Evolutionary conservation across 2,329 filamentous ascomycete species (phyloP).

Genomic region (Xylariaceae sp.): DNA sequence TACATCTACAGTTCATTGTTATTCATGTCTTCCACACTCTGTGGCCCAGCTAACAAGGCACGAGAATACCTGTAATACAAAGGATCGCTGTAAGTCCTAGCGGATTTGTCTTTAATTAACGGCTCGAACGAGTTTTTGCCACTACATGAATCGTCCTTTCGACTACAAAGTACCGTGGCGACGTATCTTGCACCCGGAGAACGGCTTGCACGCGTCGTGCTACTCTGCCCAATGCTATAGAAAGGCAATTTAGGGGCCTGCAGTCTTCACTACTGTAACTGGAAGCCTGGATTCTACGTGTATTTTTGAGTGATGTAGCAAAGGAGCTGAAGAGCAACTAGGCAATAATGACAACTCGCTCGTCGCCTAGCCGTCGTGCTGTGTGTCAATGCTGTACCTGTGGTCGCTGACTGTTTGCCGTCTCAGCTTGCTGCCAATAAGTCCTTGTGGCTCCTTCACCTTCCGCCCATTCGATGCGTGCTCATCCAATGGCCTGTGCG

Average conservation of each 20-base stretch:
- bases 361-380: conserved; percentile 11
- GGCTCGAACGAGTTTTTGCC: not conserved
- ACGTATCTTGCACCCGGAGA: no score
- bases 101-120: not conserved
- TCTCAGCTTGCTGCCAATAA: conserved; percentile 28
- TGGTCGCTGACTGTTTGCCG: conserved; percentile 29
- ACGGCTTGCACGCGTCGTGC: no score
- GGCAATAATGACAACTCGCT: not conserved
- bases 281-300: not conserved
- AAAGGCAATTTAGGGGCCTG: not conserved
- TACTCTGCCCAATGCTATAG: not conserved
- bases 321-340: conserved; percentile 13
- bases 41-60: conserved; percentile 11
- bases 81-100: conserved; percentile 4
- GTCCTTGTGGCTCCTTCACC: conserved; percentile 27
- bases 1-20: conserved; percentile 11
- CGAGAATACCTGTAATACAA: not conserved
- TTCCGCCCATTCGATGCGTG: conserved; percentile 18
- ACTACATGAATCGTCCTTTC: not conserved
- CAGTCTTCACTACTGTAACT: conserved; percentile 1
- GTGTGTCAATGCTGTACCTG: conserved; percentile 21
- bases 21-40: conserved; percentile 9
- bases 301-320: not conserved
- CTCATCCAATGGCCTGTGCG: conserved; percentile 26
- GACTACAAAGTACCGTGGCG: no score